These are phyloP conservation scores for Pseudogymnoascus sp. DNA, from an alignment of 2,329 filamentous ascomycete species.

Conservation along the genomic window DNA sequence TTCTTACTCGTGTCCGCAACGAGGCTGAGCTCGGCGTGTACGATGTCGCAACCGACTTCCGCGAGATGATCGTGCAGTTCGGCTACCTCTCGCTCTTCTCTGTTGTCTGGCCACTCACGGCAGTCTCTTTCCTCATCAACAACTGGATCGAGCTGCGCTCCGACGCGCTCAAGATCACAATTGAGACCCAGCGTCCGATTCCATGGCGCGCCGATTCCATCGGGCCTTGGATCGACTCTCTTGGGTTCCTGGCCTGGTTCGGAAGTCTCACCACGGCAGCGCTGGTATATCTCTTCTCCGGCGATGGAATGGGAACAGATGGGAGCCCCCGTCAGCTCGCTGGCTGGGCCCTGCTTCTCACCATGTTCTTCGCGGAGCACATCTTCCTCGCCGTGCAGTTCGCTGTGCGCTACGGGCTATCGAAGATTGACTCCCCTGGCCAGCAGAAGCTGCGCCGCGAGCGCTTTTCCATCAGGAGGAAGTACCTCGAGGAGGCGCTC, in stretches of 20 bases:
- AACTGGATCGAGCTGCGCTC: conserved; percentile 94
- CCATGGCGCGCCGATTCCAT: conserved; percentile 90
- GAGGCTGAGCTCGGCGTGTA: conserved; percentile 78
- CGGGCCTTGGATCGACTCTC: conserved; percentile 78
- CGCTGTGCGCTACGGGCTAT: conserved; percentile 62
- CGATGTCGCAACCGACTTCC: conserved; percentile 81
- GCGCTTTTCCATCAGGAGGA: conserved; percentile 61
- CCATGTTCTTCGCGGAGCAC: conserved; percentile 81
- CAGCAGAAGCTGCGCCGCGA: conserved; percentile 78
- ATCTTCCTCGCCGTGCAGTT: conserved; percentile 73
- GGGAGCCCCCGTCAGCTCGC: conserved; percentile 63
- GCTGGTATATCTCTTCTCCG: conserved; percentile 81
- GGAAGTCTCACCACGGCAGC: conserved; percentile 82
- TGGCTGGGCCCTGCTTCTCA: conserved; percentile 71
- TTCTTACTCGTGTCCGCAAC: conserved; percentile 70
- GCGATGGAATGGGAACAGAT: conserved; percentile 53
- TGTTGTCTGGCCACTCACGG: conserved; percentile 89
- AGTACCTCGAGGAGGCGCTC: conserved; percentile 58
- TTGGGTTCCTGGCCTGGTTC: conserved; percentile 88
- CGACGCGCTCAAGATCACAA: conserved; percentile 88
- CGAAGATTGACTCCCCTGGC: conserved; percentile 76
- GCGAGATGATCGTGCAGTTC: conserved; percentile 86
- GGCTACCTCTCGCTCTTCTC: conserved; percentile 87
- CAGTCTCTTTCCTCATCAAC: conserved; percentile 81
- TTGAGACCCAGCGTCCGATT: conserved; percentile 79